phyloP scores from a whole-genome alignment of 2,329 filamentous ascomycete species.

The Epichloe gansuensis region DNA sequence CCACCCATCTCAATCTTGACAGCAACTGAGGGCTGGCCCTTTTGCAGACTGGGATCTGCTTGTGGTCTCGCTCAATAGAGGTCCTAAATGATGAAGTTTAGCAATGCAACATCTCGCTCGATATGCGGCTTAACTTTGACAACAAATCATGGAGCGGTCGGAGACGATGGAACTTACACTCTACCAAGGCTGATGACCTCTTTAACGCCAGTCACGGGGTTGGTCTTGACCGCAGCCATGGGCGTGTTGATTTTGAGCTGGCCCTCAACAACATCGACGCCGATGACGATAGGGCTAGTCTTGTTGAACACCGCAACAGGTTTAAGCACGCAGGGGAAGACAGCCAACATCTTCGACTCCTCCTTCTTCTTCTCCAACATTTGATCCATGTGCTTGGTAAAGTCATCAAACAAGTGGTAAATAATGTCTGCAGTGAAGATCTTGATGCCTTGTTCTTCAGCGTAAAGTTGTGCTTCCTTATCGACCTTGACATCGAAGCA shows the following conservation, averaged over 20 bases:
- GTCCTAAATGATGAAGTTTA: conserved; percentile 40
- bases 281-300: conserved; percentile 86
- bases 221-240: conserved; percentile 74
- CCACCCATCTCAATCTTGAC: conserved; percentile 92
- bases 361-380: conserved; percentile 89
- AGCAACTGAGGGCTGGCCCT: conserved; percentile 91
- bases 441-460: conserved; percentile 89
- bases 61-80: conserved; percentile 95
- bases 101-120: neutral
- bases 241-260: conserved; percentile 79
- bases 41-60: conserved; percentile 87
- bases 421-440: conserved; percentile 99
- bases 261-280: conserved; percentile 91
- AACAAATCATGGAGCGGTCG: neutral
- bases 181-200: conserved; percentile 77
- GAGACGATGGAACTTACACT: conserved; percentile 58
- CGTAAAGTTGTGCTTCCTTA: conserved; percentile 84
- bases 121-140: no score
- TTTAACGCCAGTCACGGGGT: conserved; percentile 65
- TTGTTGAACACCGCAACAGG: conserved; percentile 98
- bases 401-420: conserved; percentile 94
- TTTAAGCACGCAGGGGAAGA: conserved; percentile 88
- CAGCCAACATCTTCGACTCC: conserved; percentile 85
- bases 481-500: conserved; percentile 99
- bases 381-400: conserved; percentile 87